Evolutionary conservation across 768 basidiomycete genomes (phyloP), one percentile per base, ranked within the genome.

Genomic region (Suillus cothurnatus): DNA sequence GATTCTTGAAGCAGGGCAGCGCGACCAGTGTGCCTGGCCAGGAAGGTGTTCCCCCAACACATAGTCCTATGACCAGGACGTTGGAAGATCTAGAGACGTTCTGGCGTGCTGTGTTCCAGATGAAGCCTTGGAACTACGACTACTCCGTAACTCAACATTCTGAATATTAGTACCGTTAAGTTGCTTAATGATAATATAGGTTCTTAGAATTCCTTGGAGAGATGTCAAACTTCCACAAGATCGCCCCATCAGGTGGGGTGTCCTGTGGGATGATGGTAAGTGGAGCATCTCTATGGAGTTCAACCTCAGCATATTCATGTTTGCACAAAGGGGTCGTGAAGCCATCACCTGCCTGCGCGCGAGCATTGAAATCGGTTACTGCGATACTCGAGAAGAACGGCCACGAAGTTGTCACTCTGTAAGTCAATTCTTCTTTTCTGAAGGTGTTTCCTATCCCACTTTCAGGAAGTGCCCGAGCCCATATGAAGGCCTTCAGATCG

Each of bases 61-160:
- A 82, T 47, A 81, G 86, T 26, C 89, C 90, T 1, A 85, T 91
- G 83, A 85, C 89, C 2, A 77, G 79, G 47, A 87, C 79, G n/a
- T 77, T 90, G 45, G 83, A 81, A 19, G 88, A 91, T 71, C 74
- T 92, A 43, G 82, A 84, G 59, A 85, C 87, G 62, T 87, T 90
- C 73, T 90, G 86, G 86, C 84, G 84, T 67, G 80, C 86, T 17
- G 79, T 91, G 9, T 79, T 90, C 26, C 77, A 77, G 53, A 85
- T 85, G 74, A 83, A 84, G 62, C 88, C 90, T 19, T 91, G 89
- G 88, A 79, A 81, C 19, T 90, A 90, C 66, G 90, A 91, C 70
- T 84, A 86, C 64, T 70, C 70, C 4, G 82, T 82, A 64, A 72
- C 74, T 64, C 26, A 32, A n/a, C 7, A 6, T 12, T 39, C n/a